Evolutionary conservation across 106 monocot genomes (phyloP).

Genomic region (Allium cepa): DNA sequence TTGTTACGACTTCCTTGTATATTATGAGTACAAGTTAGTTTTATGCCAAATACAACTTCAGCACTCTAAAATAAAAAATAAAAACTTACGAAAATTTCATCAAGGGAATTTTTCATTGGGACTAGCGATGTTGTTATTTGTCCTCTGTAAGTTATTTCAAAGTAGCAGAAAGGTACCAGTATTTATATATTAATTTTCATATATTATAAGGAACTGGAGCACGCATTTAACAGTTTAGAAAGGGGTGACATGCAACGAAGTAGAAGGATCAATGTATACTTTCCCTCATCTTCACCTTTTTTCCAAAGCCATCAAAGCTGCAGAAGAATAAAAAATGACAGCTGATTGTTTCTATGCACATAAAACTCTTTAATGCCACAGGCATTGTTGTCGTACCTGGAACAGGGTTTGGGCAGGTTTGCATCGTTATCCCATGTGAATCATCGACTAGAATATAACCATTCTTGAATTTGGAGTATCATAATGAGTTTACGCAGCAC

Average conservation of each 20-base stretch:
- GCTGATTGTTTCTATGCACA: conserved; percentile 48
- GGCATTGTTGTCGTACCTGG: conserved; percentile 78
- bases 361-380: conserved; percentile 42
- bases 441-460: neutral
- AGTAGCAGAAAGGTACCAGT: no score
- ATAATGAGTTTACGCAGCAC: no score
- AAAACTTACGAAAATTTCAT: no score
- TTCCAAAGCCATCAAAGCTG: conserved; percentile 38
- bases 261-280: conserved; percentile 65
- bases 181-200: no score
- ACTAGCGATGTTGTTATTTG: no score
- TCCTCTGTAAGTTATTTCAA: no score
- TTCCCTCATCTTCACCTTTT: conserved; percentile 52
- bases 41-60: no score
- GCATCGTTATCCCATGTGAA: neutral
- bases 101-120: no score
- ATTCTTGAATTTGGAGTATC: no score
- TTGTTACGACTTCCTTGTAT: no score
- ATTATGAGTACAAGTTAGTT: no score
- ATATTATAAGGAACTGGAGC: conserved; percentile 29
- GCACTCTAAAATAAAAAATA: no score
- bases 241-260: conserved; percentile 55
- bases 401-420: conserved; percentile 63
- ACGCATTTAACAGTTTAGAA: conserved; percentile 59
- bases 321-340: conserved; percentile 21